These are phyloP conservation scores for Nothophaeocryptopus gaeumannii DNA, from an alignment of 2,329 filamentous ascomycete species.

Conservation along the genomic window DNA sequence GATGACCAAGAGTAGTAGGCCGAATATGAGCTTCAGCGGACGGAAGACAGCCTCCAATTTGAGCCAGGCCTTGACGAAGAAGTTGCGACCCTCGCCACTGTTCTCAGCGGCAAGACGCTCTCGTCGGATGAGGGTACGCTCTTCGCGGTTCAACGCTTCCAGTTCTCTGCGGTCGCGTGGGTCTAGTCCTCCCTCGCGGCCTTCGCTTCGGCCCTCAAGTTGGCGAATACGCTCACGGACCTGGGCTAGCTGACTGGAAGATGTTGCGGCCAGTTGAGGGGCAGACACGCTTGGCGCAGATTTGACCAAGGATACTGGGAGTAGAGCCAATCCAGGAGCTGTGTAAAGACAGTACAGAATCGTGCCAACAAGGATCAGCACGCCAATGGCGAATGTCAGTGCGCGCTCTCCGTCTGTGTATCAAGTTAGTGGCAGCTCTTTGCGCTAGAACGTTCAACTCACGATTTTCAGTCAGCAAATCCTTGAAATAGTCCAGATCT, in stretches of 20 bases:
- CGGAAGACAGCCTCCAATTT: conserved; percentile 79
- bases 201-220: conserved; percentile 79
- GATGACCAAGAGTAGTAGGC: conserved; percentile 71
- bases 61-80: conserved; percentile 71
- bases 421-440: conserved; percentile 15
- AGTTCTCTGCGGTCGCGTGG: conserved; percentile 85
- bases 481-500: conserved; percentile 90
- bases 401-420: conserved; percentile 76
- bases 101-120: conserved; percentile 83
- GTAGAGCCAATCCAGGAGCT: conserved; percentile 78
- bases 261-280: conserved; percentile 72
- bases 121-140: conserved; percentile 85
- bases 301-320: conserved; percentile 89
- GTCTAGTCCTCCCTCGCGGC: conserved; percentile 70
- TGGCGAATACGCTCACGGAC: conserved; percentile 92
- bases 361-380: conserved; percentile 84
- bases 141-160: conserved; percentile 81
- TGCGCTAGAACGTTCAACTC: conserved; percentile 37
- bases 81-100: conserved; percentile 71
- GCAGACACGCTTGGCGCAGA: conserved; percentile 82
- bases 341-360: conserved; percentile 87
- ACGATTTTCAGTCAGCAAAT: conserved; percentile 77
- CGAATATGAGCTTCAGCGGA: conserved; percentile 83
- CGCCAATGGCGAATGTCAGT: conserved; percentile 80
- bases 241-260: conserved; percentile 74